Evolutionary conservation across 176 grass and related monocot species (phyloP).

Genomic region (Saccharum spontaneum): DNA sequence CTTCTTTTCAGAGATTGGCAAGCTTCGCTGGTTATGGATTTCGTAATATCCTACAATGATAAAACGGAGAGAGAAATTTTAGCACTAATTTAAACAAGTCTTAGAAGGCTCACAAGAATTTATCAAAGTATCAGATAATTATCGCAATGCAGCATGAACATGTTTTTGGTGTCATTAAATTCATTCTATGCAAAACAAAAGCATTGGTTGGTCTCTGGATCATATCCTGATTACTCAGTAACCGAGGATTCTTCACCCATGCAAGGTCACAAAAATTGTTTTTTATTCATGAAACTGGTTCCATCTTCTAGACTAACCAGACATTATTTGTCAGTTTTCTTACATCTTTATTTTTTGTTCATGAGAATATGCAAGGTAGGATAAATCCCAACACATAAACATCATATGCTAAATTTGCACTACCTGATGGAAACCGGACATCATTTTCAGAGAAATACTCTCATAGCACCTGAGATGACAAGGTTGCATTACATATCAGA

Average conservation of each 20-base stretch:
- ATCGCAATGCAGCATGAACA: neutral
- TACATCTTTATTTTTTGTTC: conserved; percentile 4
- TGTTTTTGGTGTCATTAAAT: conserved; percentile 8
- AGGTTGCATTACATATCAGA: conserved; percentile 13
- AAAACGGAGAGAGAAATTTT: conserved; percentile 25
- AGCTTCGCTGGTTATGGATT: conserved; percentile 75
- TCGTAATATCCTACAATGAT: conserved; percentile 81
- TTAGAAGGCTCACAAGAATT: conserved; percentile 1
- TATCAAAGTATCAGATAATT: conserved; percentile 6
- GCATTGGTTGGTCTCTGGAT: neutral
- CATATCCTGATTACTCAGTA: neutral
- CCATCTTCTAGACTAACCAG: neutral
- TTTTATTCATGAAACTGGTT: conserved; percentile 35
- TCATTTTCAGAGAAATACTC: conserved; percentile 89
- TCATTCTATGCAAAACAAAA: neutral
- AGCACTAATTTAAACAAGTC: conserved; percentile 20
- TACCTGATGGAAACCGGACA: conserved; percentile 96
- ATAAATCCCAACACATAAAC: conserved; percentile 25
- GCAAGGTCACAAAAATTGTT: conserved; percentile 25
- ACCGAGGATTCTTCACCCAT: conserved; percentile 9
- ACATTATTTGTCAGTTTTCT: neutral
- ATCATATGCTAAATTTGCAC: conserved; percentile 42
- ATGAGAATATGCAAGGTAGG: neutral
- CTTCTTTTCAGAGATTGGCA: conserved; percentile 88
- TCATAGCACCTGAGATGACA: conserved; percentile 80